Conservation (phyloP, 306 rosid genomes). For the Rosa persica region DNA sequence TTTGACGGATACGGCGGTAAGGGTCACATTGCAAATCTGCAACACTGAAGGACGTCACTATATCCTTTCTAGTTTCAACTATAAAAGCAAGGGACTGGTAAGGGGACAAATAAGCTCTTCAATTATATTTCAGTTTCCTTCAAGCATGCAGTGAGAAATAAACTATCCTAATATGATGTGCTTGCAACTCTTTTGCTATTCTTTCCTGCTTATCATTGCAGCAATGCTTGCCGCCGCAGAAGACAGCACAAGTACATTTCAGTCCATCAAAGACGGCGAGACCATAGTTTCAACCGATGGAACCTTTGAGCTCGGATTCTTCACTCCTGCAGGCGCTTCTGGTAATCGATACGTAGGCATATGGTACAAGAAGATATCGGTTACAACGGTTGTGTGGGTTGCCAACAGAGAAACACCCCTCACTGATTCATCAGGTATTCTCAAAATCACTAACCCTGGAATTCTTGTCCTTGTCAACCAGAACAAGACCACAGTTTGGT, state of each 20-base stretch:
- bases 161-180: neutral
- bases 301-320: constrained; percentile 21
- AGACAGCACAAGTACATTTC: constrained; percentile 6
- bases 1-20: neutral
- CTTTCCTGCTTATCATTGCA: neutral
- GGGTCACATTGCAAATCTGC: neutral
- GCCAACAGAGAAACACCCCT: constrained; percentile 22
- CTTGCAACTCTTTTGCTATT: neutral
- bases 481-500: constrained; percentile 20
- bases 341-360: constrained; percentile 19
- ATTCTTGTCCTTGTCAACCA: constrained; percentile 7
- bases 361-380: constrained; percentile 20
- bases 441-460: constrained; percentile 4
- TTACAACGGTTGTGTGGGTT: constrained; percentile 16
- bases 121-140: neutral
- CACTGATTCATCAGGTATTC: constrained; percentile 3
- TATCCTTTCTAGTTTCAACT: neutral
- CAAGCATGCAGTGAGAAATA: neutral
- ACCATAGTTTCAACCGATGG: constrained; percentile 22
- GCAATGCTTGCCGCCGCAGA: neutral
- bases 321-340: constrained; percentile 10
- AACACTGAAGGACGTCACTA: too few relatives aligned
- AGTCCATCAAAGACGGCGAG: constrained; percentile 13
- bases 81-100: neutral
- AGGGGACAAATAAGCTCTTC: neutral